phyloP scores from a whole-genome alignment of 2,329 filamentous ascomycete genomes.

The Pleurostoma richardsiae region DNA sequence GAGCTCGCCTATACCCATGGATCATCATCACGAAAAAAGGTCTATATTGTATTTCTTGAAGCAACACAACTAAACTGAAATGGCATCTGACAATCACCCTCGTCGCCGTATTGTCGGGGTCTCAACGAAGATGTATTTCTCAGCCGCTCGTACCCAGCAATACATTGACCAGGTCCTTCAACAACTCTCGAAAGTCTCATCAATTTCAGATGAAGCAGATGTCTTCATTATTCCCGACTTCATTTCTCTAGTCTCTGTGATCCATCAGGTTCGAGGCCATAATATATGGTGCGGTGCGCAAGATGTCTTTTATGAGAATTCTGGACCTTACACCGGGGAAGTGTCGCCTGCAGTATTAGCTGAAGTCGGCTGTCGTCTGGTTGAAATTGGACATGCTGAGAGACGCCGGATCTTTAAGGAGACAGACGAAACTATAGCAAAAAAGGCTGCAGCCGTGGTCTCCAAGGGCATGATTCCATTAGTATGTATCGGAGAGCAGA shows the following conservation, averaged over 20 bases:
- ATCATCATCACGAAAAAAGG: no score
- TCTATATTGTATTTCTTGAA: no score
- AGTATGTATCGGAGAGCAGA: slow-evolving; percentile 74
- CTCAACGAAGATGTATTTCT: slow-evolving; percentile 62
- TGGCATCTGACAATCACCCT: no score
- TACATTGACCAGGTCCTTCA: slow-evolving; percentile 47
- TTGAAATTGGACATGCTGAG: slow-evolving; percentile 80
- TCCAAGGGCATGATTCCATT: slow-evolving; percentile 70
- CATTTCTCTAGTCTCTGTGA: slow-evolving; percentile 55
- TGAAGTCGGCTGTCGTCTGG: slow-evolving; percentile 64
- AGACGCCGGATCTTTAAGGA: slow-evolving; percentile 68
- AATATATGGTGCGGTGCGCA: slow-evolving; percentile 66
- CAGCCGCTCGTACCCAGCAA: slow-evolving; percentile 53
- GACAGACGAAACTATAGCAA: slow-evolving; percentile 62
- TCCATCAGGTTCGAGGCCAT: slow-evolving; percentile 38
- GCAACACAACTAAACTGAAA: no score
- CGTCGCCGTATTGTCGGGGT: slow-evolving; percentile 65
- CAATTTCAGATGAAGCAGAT: slow-evolving; percentile 49
- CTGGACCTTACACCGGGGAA: slow-evolving; percentile 73
- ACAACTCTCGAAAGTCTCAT: slow-evolving; percentile 34
- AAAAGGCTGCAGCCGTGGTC: slow-evolving; percentile 64
- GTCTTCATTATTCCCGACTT: slow-evolving; percentile 78
- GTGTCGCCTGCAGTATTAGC: slow-evolving; percentile 64
- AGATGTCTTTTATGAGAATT: slow-evolving; percentile 65
- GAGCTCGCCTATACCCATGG: no score